Evolutionary conservation across 108 stramenopile genomes (phyloP).

Genomic region (Skeletonema potamos): DNA sequence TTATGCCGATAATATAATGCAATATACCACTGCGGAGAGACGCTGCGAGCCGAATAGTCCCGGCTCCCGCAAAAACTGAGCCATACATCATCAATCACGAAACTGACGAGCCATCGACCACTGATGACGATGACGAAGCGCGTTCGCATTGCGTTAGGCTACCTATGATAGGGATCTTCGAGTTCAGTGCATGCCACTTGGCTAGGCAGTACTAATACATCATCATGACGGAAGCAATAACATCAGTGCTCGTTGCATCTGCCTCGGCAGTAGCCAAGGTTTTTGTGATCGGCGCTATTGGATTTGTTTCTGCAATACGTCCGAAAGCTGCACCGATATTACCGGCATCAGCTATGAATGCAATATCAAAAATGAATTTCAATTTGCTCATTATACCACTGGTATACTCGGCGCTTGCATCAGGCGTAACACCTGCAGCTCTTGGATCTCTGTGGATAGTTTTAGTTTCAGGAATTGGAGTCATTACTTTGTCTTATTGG

Average conservation of each 20-base stretch:
- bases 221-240: conserved; percentile 48
- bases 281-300: conserved; percentile 63
- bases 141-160: too few relatives aligned
- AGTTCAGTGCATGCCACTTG: too few relatives aligned
- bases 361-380: conserved; percentile 63
- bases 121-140: too few relatives aligned
- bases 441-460: conserved; percentile 70
- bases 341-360: conserved; percentile 43
- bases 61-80: too few relatives aligned
- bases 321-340: conserved; percentile 58
- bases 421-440: conserved; percentile 47
- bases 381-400: conserved; percentile 62
- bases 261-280: conserved; percentile 69
- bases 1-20: too few relatives aligned
- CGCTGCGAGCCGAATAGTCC: too few relatives aligned
- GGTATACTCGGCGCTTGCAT: conserved; percentile 60
- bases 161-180: too few relatives aligned
- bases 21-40: too few relatives aligned
- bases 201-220: not conserved
- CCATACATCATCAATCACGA: too few relatives aligned
- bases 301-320: conserved; percentile 53
- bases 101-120: too few relatives aligned
- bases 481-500: conserved; percentile 50
- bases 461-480: conserved; percentile 50
- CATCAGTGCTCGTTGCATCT: conserved; percentile 62